phyloP scores from a whole-genome alignment of 2,329 filamentous ascomycete genomes.

The Pseudocercospora cruenta region DNA sequence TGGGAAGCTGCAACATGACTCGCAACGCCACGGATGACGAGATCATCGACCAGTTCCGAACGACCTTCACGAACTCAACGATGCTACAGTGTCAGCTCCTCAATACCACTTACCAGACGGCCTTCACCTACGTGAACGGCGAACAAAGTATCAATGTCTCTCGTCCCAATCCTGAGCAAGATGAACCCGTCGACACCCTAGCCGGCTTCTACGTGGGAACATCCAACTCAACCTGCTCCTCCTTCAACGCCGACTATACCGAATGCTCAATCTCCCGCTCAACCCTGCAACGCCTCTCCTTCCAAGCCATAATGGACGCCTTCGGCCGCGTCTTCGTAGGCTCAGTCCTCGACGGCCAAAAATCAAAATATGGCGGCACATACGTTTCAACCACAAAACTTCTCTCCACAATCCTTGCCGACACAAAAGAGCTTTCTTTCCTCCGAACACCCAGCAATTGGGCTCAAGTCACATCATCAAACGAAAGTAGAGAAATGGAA shows the following conservation, averaged over 20 bases:
- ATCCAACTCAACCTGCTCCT: too few relatives aligned
- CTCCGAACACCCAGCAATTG: neutral
- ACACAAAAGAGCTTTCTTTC: constrained; percentile 1
- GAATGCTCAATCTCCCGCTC: neutral
- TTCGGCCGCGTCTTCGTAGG: constrained; percentile 7
- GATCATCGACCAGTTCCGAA: neutral
- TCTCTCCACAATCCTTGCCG: neutral
- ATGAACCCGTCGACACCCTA: neutral
- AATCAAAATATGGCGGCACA: neutral
- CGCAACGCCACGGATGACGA: neutral
- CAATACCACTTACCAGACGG: constrained; percentile 3
- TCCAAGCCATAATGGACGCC: constrained; percentile 9
- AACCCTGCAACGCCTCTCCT: constrained; percentile 1
- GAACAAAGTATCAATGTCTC: neutral
- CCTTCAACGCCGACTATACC: neutral
- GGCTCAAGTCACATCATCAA: neutral
- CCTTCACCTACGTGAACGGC: constrained; percentile 9
- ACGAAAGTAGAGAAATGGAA: too few relatives aligned
- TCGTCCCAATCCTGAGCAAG: too few relatives aligned
- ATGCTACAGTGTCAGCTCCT: constrained; percentile 8
- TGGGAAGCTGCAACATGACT: neutral
- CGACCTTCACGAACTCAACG: neutral
- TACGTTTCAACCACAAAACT: neutral
- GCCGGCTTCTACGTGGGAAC: constrained; percentile 2
- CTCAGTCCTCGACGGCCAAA: neutral